Base-by-base conservation (phyloP, 805 yeast species). In the Candida patagonica region DNA sequence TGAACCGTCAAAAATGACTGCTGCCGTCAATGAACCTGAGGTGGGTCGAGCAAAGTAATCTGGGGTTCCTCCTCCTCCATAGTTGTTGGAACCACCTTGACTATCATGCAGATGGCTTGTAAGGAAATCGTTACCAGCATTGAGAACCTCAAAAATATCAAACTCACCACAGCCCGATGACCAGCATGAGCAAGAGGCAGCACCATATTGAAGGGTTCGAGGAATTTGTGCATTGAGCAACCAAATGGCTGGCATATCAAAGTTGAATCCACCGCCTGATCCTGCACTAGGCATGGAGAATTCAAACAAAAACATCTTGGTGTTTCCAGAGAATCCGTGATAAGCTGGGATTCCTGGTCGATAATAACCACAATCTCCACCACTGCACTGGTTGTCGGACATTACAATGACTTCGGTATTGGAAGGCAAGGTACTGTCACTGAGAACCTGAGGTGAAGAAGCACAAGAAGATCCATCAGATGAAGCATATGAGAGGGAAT, bases 161-260 rank as follows among this genome's bases (percentile, higher is more conserved):
- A 92, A 71, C 71, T 92, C 98, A 69, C 98, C 98, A 68, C 98
- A 92, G 46, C 97, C 97, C 17, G 33, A 26, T 40, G 73, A 56
- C 98, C 98, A 92, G 74, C 98, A 92, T 26, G 96, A 86, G 71
- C 97, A 92, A 20, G 78, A 60, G 25, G 20, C 30, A 44, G 68
- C 67, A 61, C 96, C 96, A 66, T 92, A 92, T 68, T 92, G 97
- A 56, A 79, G 66, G 51, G 96, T 88, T 74, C 98, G 84, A 66
- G 98, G 96, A 57, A 88, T 80, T 71, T 84, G 83, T 46, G 95
- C 95, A 62, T 88, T 88, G 61, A 88, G 76, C 63, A 88, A 70
- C 97, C 97, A 88, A 54, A 88, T 74, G 45, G 98, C 97, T 51
- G 98, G 98, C 97, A 92, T 89, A 63, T 92, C 96, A 39, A 68